Evolutionary conservation across 2,329 filamentous ascomycete genomes (phyloP).

Genomic region (Immersiporthe knoxdaviesiana): DNA sequence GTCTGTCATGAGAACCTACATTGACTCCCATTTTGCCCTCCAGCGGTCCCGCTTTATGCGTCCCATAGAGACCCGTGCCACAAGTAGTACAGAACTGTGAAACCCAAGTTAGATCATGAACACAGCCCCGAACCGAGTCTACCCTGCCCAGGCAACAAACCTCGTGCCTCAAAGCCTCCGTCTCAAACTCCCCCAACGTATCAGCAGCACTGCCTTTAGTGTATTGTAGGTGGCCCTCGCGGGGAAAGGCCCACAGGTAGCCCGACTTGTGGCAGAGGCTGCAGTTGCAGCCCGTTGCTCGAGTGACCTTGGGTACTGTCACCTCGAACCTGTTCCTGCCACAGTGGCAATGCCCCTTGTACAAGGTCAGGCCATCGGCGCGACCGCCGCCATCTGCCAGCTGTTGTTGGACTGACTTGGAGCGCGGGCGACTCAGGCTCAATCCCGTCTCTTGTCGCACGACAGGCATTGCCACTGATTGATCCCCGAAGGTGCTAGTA

Average conservation of each 20-base stretch:
- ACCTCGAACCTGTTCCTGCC: slow-evolving; percentile 37
- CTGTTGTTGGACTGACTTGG: neutral
- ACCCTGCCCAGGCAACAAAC: slow-evolving; percentile 23
- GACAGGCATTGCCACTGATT: slow-evolving; percentile 16
- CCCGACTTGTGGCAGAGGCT: slow-evolving; percentile 38
- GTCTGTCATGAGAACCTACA: slow-evolving; percentile 14
- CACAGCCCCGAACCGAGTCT: neutral
- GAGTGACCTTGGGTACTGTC: slow-evolving; percentile 23
- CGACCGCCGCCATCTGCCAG: neutral
- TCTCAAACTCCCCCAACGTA: slow-evolving; percentile 20
- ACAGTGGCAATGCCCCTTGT: slow-evolving; percentile 39
- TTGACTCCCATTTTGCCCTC: slow-evolving; percentile 35
- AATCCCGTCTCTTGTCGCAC: slow-evolving; percentile 23
- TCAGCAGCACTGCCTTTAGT: slow-evolving; percentile 19
- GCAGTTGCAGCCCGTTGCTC: slow-evolving; percentile 34
- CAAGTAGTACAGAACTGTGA: slow-evolving; percentile 37
- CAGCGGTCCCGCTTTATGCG: slow-evolving; percentile 34
- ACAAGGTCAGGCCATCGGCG: neutral
- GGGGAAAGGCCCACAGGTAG: slow-evolving; percentile 35
- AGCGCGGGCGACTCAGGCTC: slow-evolving; percentile 8
- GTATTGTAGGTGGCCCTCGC: slow-evolving; percentile 18
- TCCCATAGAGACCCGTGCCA: slow-evolving; percentile 36
- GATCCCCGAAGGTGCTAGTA: neutral
- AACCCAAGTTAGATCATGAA: neutral
- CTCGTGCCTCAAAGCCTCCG: slow-evolving; percentile 32